Conservation (phyloP, 768 basidiomycete species). For the Phlebiopsis gigantea region DNA sequence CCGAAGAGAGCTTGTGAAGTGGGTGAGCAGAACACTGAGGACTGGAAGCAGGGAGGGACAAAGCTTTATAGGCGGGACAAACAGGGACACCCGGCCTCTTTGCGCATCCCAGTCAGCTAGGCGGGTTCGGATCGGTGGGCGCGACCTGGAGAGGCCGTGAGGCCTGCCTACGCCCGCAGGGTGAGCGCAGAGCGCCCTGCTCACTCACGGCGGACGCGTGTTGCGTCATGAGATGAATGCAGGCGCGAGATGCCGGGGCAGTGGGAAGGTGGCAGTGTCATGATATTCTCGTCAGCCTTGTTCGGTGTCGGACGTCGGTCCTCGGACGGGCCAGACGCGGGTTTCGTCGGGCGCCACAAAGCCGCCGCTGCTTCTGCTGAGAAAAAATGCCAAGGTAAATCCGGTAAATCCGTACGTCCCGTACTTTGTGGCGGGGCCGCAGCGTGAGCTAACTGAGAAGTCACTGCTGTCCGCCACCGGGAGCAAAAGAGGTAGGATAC, state of each 20-base stretch:
- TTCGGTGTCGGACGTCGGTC: slow-evolving; percentile 5
- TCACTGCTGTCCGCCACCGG: not conserved
- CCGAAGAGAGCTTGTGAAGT: not conserved
- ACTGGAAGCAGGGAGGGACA: not conserved
- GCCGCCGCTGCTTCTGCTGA: not conserved
- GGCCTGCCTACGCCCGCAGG: not conserved
- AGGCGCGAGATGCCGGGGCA: not conserved
- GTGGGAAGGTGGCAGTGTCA: slow-evolving; percentile 2
- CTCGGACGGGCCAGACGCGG: not conserved
- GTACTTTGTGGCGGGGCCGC: not conserved
- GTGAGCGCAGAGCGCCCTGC: not conserved
- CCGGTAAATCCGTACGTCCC: not conserved
- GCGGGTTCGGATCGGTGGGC: not conserved
- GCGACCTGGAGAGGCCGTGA: not conserved
- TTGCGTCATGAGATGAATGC: slow-evolving; percentile 6
- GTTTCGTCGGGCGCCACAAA: slow-evolving; percentile 2
- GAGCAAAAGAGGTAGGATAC: not conserved
- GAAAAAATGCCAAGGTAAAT: not conserved
- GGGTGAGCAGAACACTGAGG: slow-evolving; percentile 8
- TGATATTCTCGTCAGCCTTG: slow-evolving; percentile 2
- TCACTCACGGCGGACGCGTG: slow-evolving; percentile 6
- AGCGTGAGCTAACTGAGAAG: not conserved
- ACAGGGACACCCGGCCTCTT: not conserved
- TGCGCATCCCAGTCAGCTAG: not conserved
- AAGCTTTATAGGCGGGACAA: slow-evolving; percentile 4